Conservation (phyloP, 2,329 filamentous ascomycete species). For the Pseudogymnoascus sp. region DNA sequence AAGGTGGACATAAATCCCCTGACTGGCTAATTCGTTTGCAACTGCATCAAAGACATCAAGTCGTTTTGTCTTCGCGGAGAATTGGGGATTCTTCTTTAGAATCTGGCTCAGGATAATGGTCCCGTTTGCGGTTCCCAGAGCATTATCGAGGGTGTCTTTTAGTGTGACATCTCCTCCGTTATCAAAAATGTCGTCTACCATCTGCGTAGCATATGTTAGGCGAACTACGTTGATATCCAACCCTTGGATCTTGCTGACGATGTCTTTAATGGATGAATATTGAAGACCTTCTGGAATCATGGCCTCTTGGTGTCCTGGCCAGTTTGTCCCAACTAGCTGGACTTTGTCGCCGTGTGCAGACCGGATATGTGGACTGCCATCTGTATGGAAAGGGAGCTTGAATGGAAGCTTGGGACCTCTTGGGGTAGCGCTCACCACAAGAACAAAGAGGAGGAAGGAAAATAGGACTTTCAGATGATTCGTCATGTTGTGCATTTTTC, state of each 20-base stretch:
- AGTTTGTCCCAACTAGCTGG: conserved; percentile 49
- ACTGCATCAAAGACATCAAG: conserved; percentile 54
- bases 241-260: conserved; percentile 48
- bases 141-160: conserved; percentile 35
- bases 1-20: conserved; percentile 48
- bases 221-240: conserved; percentile 56
- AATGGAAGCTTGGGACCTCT: not conserved
- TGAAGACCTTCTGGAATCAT: conserved; percentile 59
- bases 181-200: conserved; percentile 50
- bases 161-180: conserved; percentile 42
- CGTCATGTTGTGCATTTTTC: not conserved
- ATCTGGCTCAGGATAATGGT: conserved; percentile 42
- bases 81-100: conserved; percentile 46
- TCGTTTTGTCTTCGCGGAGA: conserved; percentile 45
- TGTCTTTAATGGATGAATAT: conserved; percentile 46
- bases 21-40: conserved; percentile 45
- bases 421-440: not conserved
- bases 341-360: conserved; percentile 30
- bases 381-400: not conserved
- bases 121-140: conserved; percentile 44
- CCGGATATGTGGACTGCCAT: not conserved
- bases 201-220: conserved; percentile 54
- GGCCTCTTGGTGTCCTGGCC: conserved; percentile 52
- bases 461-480: not conserved
- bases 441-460: not conserved